Base-by-base conservation (phyloP, 225 moss, liverwort and hornwort species). In the Marchantia polymorpha region DNA sequence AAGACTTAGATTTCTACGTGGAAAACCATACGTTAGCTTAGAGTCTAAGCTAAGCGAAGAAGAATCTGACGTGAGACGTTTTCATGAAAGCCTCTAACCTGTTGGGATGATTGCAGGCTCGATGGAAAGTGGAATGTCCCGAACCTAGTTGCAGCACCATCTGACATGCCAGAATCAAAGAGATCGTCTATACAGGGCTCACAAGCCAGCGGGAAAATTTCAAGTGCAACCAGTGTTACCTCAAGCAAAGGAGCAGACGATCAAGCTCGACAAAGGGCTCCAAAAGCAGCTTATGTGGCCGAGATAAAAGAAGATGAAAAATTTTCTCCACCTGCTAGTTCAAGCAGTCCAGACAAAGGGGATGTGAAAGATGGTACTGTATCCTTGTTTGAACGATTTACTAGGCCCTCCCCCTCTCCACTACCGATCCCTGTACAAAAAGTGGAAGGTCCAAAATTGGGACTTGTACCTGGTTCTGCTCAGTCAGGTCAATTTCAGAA, bases 101-200 rank as follows among this genome's bases (percentile, higher is more conserved):
- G 17, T 26, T 12, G 31, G 59, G 54, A 48, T 72, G 27, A 47
- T 55, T 76, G 29, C 84, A 88, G 87, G 83, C 77, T 88, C 70
- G 81, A 79, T 30, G 69, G 78, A 23, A 72, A 75, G 49, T 82
- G 39, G 47, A 80, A 76, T 26, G 14, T 75, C 30, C 74, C 81
- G 54, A 73, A 78, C 20, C 49, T 88, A 54, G 85, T 88, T 14
- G 73, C 48, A 59, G 50, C 83, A 25, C 84, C 85, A 69, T 83
- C 83, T 46, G 52, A 59, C 71, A 73, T 85, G 30, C 83, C 87
- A 58, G 81, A 88, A 78, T 73, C 67, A 17, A 84, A 79, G 52
- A 77, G 70, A 54, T 72, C 78, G 46, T 52, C 29, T 64, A 46
- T 58, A 23, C 74, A 51, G 12, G 47, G 54, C 39, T 53, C 22